Evolutionary conservation across 108 stramenopile genomes (phyloP).

Genomic region (Conticribra weissflogii): DNA sequence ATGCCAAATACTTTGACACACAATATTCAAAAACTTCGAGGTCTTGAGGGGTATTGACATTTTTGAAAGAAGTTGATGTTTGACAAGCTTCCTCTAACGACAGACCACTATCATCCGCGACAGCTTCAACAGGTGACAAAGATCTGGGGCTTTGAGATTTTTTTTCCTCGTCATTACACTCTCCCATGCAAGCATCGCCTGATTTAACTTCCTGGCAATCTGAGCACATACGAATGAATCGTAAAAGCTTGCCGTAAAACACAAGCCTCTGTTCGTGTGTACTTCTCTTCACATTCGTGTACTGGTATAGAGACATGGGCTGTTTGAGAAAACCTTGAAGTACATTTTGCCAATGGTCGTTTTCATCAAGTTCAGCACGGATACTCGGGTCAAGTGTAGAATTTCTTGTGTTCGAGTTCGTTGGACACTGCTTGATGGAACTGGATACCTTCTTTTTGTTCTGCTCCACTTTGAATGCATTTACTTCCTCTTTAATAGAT

Average conservation of each 20-base stretch:
- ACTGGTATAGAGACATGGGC: conserved; percentile 1
- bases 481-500: conserved; percentile 40
- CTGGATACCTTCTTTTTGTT: conserved; percentile 18
- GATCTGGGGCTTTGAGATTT: background rate
- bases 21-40: conserved; percentile 73
- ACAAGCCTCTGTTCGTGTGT: conserved; percentile 47
- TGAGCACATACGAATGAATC: conserved; percentile 59
- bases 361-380: conserved; percentile 43
- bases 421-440: background rate
- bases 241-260: conserved; percentile 56
- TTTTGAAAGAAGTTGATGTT: conserved; percentile 51
- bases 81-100: conserved; percentile 51
- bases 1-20: conserved; percentile 34
- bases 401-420: conserved; percentile 7
- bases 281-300: conserved; percentile 47
- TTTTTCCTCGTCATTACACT: conserved; percentile 16
- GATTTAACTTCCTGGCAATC: conserved; percentile 25
- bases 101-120: background rate
- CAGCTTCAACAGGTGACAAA: background rate
- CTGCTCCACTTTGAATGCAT: conserved; percentile 13
- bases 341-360: conserved; percentile 59
- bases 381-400: conserved; percentile 51
- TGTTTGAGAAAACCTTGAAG: conserved; percentile 38
- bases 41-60: conserved; percentile 52
- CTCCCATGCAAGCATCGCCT: conserved; percentile 17